Conservation (phyloP, 768 basidiomycete genomes). For the Boletus tylopilopsis region DNA sequence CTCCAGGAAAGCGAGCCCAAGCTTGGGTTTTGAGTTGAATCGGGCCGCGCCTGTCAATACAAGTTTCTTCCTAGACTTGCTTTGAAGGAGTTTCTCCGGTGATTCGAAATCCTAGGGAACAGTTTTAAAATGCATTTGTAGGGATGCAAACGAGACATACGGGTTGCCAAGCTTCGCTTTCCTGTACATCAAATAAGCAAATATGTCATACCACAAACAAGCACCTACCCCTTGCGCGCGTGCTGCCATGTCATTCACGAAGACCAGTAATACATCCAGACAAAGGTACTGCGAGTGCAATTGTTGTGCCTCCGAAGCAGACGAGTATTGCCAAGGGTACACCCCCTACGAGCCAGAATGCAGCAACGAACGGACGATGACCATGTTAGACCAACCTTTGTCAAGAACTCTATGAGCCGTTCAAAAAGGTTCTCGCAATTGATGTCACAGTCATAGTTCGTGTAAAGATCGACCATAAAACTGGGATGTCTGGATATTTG, state of each 20-base stretch:
- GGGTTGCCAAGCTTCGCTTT: conserved; percentile 55
- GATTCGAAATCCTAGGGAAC: conserved; percentile 47
- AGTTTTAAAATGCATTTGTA: neutral
- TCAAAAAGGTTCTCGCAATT: conserved; percentile 98
- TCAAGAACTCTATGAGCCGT: conserved; percentile 80
- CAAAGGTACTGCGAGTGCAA: conserved; percentile 82
- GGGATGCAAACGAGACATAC: conserved; percentile 37
- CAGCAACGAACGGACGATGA: conserved; percentile 1
- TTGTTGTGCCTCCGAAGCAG: conserved; percentile 58
- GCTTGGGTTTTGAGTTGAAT: conserved; percentile 93
- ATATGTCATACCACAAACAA: conserved; percentile 2
- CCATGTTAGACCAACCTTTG: conserved; percentile 53
- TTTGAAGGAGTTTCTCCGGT: conserved; percentile 55
- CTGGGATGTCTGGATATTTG: conserved; percentile 79
- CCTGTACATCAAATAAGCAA: conserved; percentile 27
- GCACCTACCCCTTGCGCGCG: conserved; percentile 50
- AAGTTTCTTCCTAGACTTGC: conserved; percentile 83
- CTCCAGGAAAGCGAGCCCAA: conserved; percentile 85
- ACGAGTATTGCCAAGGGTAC: conserved; percentile 62
- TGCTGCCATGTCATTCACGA: conserved; percentile 83
- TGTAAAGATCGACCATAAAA: conserved; percentile 94
- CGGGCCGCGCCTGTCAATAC: conserved; percentile 77
- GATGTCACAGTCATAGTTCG: conserved; percentile 95
- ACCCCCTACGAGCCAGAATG: conserved; percentile 54
- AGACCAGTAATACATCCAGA: conserved; percentile 81